phyloP scores from a whole-genome alignment of 2,329 filamentous ascomycete genomes.

The Colletotrichum lindemuthianum region DNA sequence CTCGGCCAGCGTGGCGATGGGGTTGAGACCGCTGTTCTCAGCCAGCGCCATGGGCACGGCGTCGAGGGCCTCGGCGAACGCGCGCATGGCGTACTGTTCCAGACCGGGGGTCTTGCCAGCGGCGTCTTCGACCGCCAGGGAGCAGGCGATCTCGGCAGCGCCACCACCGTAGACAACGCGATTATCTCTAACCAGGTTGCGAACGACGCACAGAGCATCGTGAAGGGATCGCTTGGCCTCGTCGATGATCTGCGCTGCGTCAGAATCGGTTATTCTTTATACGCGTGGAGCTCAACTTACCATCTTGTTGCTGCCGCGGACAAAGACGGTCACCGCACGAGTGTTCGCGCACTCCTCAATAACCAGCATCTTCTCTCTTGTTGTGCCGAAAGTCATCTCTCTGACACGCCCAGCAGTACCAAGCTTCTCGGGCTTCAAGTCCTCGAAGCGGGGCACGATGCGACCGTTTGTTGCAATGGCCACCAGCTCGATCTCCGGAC shows the following conservation, averaged over 20 bases:
- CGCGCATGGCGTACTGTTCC: constrained; percentile 98
- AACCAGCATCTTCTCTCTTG: constrained; percentile 98
- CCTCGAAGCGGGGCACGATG: constrained; percentile 97
- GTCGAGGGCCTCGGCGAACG: constrained; percentile 95
- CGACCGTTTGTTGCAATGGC: constrained; percentile 98
- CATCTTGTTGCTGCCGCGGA: constrained; percentile 99
- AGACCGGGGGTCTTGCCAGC: constrained; percentile 95
- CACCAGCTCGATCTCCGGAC: constrained; percentile 97
- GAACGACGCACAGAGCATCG: constrained; percentile 96
- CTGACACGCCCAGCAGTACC: constrained; percentile 89
- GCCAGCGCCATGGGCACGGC: constrained; percentile 93
- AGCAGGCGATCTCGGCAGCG: constrained; percentile 96
- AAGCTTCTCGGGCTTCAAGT: constrained; percentile 89
- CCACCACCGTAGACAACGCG: constrained; percentile 97
- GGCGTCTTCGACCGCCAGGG: constrained; percentile 92
- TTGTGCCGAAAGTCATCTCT: constrained; percentile 97
- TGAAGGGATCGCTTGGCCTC: constrained; percentile 98
- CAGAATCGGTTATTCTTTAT: constrained; percentile 17
- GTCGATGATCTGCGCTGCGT: constrained; percentile 84
- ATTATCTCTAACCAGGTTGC: constrained; percentile 95
- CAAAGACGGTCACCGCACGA: constrained; percentile 93
- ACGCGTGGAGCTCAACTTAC: constrained; percentile 58
- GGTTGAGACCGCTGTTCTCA: constrained; percentile 95
- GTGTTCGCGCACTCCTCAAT: constrained; percentile 99
- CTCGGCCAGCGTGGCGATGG: constrained; percentile 92